Evolutionary conservation across 179 eudicot species (phyloP).

Genomic region (Monotropa hypopitys): DNA sequence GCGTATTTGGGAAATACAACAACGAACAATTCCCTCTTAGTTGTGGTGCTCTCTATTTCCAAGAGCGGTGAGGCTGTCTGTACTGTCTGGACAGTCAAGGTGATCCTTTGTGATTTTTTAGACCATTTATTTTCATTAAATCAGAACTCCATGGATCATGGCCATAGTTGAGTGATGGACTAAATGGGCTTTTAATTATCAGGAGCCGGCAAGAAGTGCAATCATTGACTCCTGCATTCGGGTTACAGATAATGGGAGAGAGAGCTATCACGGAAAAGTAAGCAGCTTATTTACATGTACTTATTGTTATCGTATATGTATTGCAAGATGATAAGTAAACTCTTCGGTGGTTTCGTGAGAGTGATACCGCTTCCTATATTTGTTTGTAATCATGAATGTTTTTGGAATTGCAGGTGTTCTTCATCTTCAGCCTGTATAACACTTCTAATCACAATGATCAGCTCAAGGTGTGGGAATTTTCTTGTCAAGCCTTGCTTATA

Average conservation of each 20-base stretch:
- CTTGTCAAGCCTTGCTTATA: neutral
- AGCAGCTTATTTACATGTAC: neutral
- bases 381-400: neutral
- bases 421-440: conserved; percentile 53
- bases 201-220: conserved; percentile 62
- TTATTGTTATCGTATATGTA: neutral
- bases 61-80: neutral
- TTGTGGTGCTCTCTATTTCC: neutral
- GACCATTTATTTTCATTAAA: neutral
- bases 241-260: conserved; percentile 61
- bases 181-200: conserved; percentile 5
- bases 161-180: neutral
- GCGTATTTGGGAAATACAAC: neutral
- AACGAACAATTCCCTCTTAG: neutral
- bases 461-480: conserved; percentile 38
- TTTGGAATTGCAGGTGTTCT: conserved; percentile 39
- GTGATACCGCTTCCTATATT: neutral
- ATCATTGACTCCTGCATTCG: conserved; percentile 60
- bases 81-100: neutral
- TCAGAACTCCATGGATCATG: neutral
- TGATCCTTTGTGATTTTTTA: neutral
- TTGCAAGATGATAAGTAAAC: neutral
- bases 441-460: conserved; percentile 56
- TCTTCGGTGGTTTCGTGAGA: neutral
- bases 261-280: conserved; percentile 45